phyloP scores from a whole-genome alignment of 2,329 filamentous ascomycete species.

The Microdochium nivale region DNA sequence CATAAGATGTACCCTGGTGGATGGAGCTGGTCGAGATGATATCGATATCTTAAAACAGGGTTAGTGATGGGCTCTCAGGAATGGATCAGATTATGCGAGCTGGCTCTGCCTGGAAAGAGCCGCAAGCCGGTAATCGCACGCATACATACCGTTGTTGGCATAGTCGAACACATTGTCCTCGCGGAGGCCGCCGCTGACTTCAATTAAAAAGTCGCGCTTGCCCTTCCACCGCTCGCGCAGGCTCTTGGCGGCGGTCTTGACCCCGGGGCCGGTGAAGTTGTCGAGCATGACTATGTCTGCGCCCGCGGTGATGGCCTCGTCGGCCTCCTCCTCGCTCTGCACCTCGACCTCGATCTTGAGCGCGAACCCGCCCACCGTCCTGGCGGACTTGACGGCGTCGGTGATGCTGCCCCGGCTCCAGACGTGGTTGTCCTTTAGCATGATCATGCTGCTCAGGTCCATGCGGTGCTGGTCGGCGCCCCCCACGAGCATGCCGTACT shows the following conservation, averaged over 20 bases:
- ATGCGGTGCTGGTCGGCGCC: conserved; percentile 88
- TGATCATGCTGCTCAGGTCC: conserved; percentile 90
- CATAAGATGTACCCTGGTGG: conserved; percentile 86
- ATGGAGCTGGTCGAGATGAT: conserved; percentile 95
- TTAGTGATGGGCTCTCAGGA: conserved; percentile 7
- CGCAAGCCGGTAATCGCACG: neutral
- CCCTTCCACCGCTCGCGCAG: conserved; percentile 76
- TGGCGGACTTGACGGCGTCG: conserved; percentile 75
- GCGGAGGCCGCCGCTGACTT: conserved; percentile 86
- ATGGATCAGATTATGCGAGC: neutral
- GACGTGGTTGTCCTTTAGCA: conserved; percentile 99
- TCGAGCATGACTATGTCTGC: conserved; percentile 97
- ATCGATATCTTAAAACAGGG: conserved; percentile 61
- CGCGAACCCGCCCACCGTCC: conserved; percentile 76
- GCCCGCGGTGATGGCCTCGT: conserved; percentile 83
- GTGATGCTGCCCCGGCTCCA: conserved; percentile 86
- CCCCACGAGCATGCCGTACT: conserved; percentile 94
- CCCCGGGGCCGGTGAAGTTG: conserved; percentile 78
- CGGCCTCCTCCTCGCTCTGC: conserved; percentile 76
- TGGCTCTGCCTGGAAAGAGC: neutral
- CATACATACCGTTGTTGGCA: conserved; percentile 58
- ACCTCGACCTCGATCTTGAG: conserved; percentile 97
- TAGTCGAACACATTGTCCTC: conserved; percentile 76
- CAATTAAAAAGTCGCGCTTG: conserved; percentile 67
- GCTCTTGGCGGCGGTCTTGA: conserved; percentile 63